Evolutionary conservation across 2,329 filamentous ascomycete species (phyloP).

Genomic region (Pseudocercospora vitis): DNA sequence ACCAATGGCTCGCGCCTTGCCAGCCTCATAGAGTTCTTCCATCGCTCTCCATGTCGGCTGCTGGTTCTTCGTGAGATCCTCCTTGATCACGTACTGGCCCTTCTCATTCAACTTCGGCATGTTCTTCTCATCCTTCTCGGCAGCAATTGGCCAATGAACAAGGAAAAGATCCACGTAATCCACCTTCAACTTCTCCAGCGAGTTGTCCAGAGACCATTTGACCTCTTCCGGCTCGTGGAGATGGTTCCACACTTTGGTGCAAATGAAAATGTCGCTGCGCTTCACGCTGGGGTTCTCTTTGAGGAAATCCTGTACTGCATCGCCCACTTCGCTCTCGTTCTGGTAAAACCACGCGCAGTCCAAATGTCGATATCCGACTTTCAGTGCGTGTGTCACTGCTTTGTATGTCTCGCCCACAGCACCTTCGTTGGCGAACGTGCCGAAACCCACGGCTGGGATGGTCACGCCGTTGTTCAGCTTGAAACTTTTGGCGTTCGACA

Average conservation of each 20-base stretch:
- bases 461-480: constrained; percentile 59
- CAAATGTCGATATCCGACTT: constrained; percentile 55
- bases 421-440: constrained; percentile 68
- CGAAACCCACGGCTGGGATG: constrained; percentile 64
- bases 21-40: constrained; percentile 57
- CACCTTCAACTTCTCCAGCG: constrained; percentile 36
- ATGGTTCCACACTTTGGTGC: constrained; percentile 56
- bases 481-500: constrained; percentile 58
- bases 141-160: constrained; percentile 49
- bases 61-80: constrained; percentile 65
- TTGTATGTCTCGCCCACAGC: constrained; percentile 59
- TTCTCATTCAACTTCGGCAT: constrained; percentile 52
- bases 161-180: constrained; percentile 42
- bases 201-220: constrained; percentile 38
- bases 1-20: constrained; percentile 56
- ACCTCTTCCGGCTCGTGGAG: constrained; percentile 46
- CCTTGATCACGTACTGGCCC: constrained; percentile 63
- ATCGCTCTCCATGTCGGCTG: constrained; percentile 63
- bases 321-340: constrained; percentile 56
- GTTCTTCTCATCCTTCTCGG: constrained; percentile 52
- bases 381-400: constrained; percentile 52
- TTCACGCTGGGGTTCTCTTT: constrained; percentile 48
- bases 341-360: constrained; percentile 59
- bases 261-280: constrained; percentile 53
- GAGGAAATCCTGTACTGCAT: constrained; percentile 57